Evolutionary conservation across 2,329 filamentous ascomycete genomes (phyloP).

Genomic region (Leptographium wingfieldii): DNA sequence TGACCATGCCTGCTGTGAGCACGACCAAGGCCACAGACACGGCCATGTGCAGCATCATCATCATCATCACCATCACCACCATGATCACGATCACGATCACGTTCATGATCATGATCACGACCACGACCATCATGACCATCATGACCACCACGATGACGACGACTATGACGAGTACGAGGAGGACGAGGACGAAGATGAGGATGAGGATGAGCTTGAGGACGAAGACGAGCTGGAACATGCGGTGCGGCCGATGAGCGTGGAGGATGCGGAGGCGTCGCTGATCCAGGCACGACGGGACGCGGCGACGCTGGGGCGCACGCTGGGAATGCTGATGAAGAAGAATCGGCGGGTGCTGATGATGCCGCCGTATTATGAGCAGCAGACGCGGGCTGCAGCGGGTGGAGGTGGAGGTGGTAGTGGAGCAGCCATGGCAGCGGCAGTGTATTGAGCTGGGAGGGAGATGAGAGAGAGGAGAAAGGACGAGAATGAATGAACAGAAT

Average conservation of each 20-base stretch:
- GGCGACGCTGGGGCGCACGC: conserved; percentile 35
- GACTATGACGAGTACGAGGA: neutral
- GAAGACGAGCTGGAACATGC: conserved; percentile 13
- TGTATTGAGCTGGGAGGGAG: neutral
- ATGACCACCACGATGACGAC: conserved; percentile 1
- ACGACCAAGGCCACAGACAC: neutral
- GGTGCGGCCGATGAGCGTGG: conserved; percentile 45
- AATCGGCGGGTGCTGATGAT: conserved; percentile 40
- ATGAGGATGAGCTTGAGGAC: conserved; percentile 10
- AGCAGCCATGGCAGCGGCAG: neutral
- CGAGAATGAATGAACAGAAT: neutral
- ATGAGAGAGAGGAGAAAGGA: neutral
- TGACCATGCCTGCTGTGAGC: neutral
- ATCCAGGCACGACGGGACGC: conserved; percentile 42
- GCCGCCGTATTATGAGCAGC: neutral
- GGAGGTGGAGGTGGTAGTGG: neutral
- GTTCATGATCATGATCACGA: neutral
- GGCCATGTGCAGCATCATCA: neutral
- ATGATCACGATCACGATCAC: neutral
- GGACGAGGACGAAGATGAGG: neutral
- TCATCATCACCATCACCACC: neutral
- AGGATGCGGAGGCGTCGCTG: conserved; percentile 49
- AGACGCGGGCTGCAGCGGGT: neutral
- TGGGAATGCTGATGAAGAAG: conserved; percentile 46
- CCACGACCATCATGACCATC: neutral